These are phyloP conservation scores for Tardiomyces depauwii DNA, from an alignment of 1,139 yeast genomes.

Conservation along the genomic window DNA sequence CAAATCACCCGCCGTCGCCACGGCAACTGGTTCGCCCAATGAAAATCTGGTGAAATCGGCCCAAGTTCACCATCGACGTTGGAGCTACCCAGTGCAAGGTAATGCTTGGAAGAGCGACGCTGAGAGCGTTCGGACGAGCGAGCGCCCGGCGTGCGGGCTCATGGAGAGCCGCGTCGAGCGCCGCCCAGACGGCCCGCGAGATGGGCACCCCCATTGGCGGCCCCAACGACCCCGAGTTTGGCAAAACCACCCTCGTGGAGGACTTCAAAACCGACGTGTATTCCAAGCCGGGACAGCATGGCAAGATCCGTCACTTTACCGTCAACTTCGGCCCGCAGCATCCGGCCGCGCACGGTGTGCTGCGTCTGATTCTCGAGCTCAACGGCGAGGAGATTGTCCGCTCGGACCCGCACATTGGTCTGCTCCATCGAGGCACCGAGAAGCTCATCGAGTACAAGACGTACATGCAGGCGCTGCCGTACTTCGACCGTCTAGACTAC, in stretches of 20 bases:
- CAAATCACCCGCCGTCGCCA: neutral
- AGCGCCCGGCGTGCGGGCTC: neutral
- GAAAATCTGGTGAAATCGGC: neutral
- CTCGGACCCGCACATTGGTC: constrained; percentile 82
- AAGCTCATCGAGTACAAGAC: constrained; percentile 79
- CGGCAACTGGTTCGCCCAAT: neutral
- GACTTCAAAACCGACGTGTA: constrained; percentile 20
- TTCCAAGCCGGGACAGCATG: constrained; percentile 17
- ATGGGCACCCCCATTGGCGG: constrained; percentile 24
- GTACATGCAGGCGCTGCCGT: constrained; percentile 78
- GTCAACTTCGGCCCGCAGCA: constrained; percentile 90
- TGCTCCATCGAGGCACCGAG: constrained; percentile 82
- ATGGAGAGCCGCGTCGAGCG: neutral
- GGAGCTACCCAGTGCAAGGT: neutral
- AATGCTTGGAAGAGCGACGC: neutral
- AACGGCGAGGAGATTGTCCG: constrained; percentile 85
- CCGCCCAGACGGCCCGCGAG: constrained; percentile 13
- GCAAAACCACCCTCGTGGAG: constrained; percentile 25
- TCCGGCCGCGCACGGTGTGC: constrained; percentile 93
- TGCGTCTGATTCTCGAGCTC: constrained; percentile 73
- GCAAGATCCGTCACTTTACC: constrained; percentile 73
- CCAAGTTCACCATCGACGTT: neutral
- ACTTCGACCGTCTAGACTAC: constrained; percentile 81
- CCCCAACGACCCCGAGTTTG: constrained; percentile 23
- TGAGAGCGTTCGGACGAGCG: neutral